Evolutionary conservation across 2,329 filamentous ascomycete species (phyloP).

Genomic region (Colletotrichum lupini): DNA sequence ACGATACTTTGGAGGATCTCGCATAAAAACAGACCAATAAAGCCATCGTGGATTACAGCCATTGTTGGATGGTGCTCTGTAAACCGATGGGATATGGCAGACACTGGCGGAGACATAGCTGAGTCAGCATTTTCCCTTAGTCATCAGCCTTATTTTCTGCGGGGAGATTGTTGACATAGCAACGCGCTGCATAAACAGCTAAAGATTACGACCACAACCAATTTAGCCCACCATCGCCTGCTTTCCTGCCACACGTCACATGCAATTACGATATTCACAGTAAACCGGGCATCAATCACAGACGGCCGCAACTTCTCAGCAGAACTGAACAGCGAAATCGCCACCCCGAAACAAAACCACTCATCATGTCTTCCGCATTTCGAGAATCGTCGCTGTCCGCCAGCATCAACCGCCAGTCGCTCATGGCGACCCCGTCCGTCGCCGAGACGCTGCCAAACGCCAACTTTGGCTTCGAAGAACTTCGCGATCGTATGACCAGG

Average conservation of each 20-base stretch:
- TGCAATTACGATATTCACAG: background rate
- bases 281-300: background rate
- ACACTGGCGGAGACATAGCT: no score
- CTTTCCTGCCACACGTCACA: background rate
- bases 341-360: background rate
- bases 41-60: no score
- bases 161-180: constrained; percentile 33
- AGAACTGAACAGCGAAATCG: background rate
- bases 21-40: no score
- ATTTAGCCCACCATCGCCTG: background rate
- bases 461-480: constrained; percentile 95
- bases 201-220: constrained; percentile 7
- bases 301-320: background rate
- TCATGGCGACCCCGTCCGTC: constrained; percentile 72
- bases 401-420: constrained; percentile 67
- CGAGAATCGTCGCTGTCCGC: constrained; percentile 74
- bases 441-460: constrained; percentile 86
- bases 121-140: background rate
- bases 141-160: background rate
- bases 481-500: constrained; percentile 93
- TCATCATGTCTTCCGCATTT: constrained; percentile 69
- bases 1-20: no score
- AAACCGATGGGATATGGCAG: no score
- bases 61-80: no score
- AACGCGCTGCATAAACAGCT: constrained; percentile 33